Base-by-base conservation (phyloP, 345 rosid species). In the Cardamine occulta region DNA sequence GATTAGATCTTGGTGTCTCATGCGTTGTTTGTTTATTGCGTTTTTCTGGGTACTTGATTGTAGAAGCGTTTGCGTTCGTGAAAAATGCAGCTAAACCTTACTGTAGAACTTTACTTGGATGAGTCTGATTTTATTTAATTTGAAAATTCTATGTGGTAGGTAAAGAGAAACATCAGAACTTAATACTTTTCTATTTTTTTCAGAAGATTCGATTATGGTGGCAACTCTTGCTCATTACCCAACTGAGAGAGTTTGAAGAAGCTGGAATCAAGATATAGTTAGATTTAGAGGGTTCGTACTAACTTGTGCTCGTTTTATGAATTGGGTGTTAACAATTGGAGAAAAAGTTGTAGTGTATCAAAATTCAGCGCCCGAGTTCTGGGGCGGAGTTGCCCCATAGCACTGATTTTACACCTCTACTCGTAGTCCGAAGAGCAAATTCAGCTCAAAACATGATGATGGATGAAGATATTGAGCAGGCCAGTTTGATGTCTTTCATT, bases 381-480 rank as follows among this genome's bases (percentile, higher is more conserved):
- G 84, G 75, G 80, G 77, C 69, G 26, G 78, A 83, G 70, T 70
- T 82, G 77, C 81, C 83, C 83, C 80, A 8, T 48, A 56, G 72
- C 57, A 55, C 71, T 15, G 82, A 59, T 47, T 80, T 70, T 39
- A 76, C 64, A 49, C 71, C 85, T 69, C 81, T 73, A 57, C 75
- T 70, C 24, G 59, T 80, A 35, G 72, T 63, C 49, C 80, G 82
- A 73, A 80, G 85, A 74, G 86, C 55, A 28, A 87, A 78, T 81
- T 91, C 88, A 74, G 85, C 82, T 28, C 79, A 68, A 47, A 80
- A 84, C 77, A 88, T 95, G 93, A 85, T 86, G 93, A 88, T 92
- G 75, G 96, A 84, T 82, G 96, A 88, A 79, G 98, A 92, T 72
- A 55, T 92, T 63, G 98, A 95, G 90, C 85, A 79, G 80, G 94